Conservation (phyloP, 2,329 filamentous ascomycete genomes). For the Fusarium acutatum region DNA sequence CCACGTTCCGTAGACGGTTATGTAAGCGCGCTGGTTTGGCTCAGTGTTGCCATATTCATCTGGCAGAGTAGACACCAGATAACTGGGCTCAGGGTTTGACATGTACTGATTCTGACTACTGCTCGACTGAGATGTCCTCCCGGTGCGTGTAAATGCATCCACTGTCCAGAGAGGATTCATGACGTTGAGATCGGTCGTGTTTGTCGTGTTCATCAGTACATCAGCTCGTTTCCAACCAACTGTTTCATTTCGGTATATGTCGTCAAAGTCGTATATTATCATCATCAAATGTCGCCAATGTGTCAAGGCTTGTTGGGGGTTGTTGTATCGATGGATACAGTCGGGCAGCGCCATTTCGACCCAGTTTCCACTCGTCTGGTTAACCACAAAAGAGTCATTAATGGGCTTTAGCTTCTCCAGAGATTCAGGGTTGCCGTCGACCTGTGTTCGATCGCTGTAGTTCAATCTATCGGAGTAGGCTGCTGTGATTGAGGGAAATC, state of each 20-base stretch:
- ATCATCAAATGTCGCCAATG: conserved; percentile 19
- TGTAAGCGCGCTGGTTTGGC: not conserved
- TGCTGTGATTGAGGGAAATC: not conserved
- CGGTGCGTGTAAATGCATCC: not conserved
- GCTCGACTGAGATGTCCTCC: not conserved
- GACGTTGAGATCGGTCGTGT: not conserved
- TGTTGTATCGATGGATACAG: conserved; percentile 19
- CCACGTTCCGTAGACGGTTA: not conserved
- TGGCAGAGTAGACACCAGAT: not conserved
- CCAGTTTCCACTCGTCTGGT: not conserved
- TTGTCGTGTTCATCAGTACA: conserved; percentile 1
- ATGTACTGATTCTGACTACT: not conserved
- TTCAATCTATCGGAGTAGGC: not conserved
- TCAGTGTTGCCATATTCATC: not conserved
- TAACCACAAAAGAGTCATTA: not conserved
- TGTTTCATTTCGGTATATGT: not conserved
- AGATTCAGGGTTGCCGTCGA: fast-evolving
- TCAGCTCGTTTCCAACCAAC: conserved; percentile 17
- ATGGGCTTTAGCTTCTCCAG: not conserved
- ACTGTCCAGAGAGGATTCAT: conserved; percentile 12
- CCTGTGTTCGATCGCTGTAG: not conserved
- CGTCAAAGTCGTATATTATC: conserved; percentile 15
- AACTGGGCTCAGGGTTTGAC: not conserved
- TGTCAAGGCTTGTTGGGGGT: not conserved
- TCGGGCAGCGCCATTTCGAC: not conserved